Base-by-base conservation (phyloP, 257 asterid species). In the Cordia subcordata region DNA sequence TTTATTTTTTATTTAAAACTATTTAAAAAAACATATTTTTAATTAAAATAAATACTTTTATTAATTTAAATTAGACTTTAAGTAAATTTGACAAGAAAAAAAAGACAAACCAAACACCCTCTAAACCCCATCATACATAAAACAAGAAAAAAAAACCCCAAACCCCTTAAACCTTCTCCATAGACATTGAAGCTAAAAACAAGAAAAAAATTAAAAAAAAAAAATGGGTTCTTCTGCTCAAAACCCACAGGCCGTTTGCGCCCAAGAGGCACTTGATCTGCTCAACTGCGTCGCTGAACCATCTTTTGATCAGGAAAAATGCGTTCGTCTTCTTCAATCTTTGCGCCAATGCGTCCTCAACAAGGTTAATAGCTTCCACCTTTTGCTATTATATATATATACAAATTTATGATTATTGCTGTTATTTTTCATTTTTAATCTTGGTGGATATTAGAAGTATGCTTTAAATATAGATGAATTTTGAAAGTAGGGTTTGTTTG, bases 221-320 rank as follows among this genome's bases (percentile, higher is more conserved):
- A 18, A 47, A 14, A 68, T 61, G 73, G 63, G 39, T 17, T 61
- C 63, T 53, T 57, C 77, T 20, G 56, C 82, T 40, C 76, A 62
- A 66, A 70, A 65, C 68, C 69, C 68, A 15, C 75, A 77, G 65
- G 82, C 88, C 11, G 79, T 76, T 0, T 90, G 96, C 62, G 93
- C 85, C 0, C 70, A 79, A 69, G 87, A 90, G 66, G 84, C 95
- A 10, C 69, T 87, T 33, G 82, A 81, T 76, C 83, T 90, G 53
- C 95, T 90, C 73, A 90, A 87, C 62, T 90, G 97, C 82, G 73
- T 79, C 16, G 67, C 85, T 32, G 85, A 80, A 47, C 74, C 85
- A 33, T 69, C 94, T 49, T 90, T 71, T 35, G 93, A 90, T 77
- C 75, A 80, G 42, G 85, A 81, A 5, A 87, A 79, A 75, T 90